Evolutionary conservation across 768 basidiomycete genomes (phyloP), one percentile per base, ranked within the genome.

Genomic region (Auricularia auricula-judae): DNA sequence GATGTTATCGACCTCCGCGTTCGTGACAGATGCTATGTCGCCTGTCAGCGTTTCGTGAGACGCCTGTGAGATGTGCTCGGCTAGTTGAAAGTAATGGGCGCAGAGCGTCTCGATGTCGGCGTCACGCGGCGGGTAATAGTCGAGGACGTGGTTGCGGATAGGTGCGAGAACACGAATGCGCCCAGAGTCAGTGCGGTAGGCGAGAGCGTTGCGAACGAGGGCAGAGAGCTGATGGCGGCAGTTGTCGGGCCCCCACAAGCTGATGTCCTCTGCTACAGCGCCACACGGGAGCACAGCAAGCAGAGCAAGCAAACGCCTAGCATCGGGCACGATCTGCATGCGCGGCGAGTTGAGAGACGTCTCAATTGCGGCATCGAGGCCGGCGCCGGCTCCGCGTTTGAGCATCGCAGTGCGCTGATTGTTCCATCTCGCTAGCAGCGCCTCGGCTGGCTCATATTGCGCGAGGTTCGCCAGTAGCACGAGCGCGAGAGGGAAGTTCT

Each of bases 251-350:
- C 39, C 67, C 34, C 69, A 67, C 1, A 42, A 53, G 0, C 23
- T 59, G 1, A 71, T 65, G 44, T 69, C 61, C 10, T 43, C 62
- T 56, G 73, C 66, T 1, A 59, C 4, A 12, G 56, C 23, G 56
- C 72, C 74, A 62, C 73, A 70, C 1, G 76, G 76, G 7, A 77
- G 67, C 7, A 74, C 65, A 3, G 72, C 68, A 11, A 77, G 42
- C 12, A 72, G 56, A 44, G 71, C 70, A 8, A 77, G 67, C 3
- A 76, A 67, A 3, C 59, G 47, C 47, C 73, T 36, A 0, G 75
- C 72, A 1, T 69, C 70, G 2, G 71, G 66, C 61, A 74, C 70
- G 5, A 5, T 5, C 29, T 21, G 21, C 67, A 75, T 71, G n/a
- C 73, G 66, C 12, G 72, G 71, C 62, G 74, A 71, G 21, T 66